A percentile compares a stretch with the other conserved stretches of the same genome.
Evolutionary conservation across 176 grass and related monocot species (phyloP).

Genomic region (Chloris gayana): DNA sequence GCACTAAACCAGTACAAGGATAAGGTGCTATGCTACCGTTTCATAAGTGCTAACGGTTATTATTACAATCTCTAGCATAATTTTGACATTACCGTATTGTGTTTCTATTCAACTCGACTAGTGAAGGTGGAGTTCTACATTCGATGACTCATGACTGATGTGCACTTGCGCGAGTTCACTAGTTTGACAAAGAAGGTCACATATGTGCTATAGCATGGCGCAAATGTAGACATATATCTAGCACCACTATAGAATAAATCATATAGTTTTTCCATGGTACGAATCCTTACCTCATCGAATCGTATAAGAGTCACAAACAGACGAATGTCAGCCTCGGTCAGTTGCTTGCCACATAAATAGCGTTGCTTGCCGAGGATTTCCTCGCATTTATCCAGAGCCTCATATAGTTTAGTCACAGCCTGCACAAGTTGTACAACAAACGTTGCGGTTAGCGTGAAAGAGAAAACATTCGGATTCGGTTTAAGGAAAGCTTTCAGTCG

Average conservation of each 20-base stretch:
- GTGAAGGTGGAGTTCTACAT: background rate
- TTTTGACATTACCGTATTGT: background rate
- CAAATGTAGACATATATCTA: background rate
- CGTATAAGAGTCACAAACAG: constrained; percentile 96
- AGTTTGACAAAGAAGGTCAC: background rate
- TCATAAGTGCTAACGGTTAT: background rate
- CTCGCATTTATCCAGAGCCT: constrained; percentile 84
- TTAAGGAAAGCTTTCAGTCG: background rate
- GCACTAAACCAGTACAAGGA: background rate
- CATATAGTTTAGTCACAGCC: constrained; percentile 66
- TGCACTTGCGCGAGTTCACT: background rate
- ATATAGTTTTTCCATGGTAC: background rate
- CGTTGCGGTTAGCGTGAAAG: background rate
- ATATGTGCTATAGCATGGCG: background rate
- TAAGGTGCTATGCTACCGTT: no score
- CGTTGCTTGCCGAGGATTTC: constrained; percentile 80
- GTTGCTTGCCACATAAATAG: constrained; percentile 71
- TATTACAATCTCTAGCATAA: background rate
- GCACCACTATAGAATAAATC: background rate
- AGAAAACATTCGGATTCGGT: background rate
- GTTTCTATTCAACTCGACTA: no score
- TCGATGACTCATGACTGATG: background rate
- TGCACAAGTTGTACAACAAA: constrained; percentile 21
- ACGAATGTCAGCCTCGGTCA: constrained; percentile 84
- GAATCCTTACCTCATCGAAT: constrained; percentile 84